A percentile compares a stretch with the other conserved stretches of the same genome.
Evolutionary conservation across 306 rosid species (phyloP).

Genomic region (Lithocarpus polystachyus): DNA sequence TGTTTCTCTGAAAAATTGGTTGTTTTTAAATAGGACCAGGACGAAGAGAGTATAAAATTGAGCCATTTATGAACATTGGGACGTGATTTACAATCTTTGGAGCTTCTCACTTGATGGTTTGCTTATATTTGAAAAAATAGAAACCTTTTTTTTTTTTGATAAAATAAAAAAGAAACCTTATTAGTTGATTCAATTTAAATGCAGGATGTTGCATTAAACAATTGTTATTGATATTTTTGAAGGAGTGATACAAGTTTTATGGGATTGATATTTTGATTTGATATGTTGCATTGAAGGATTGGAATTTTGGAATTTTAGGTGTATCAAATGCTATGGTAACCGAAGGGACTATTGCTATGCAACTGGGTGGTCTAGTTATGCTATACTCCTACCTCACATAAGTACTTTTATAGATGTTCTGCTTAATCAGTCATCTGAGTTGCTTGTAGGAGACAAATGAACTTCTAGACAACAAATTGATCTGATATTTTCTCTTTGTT

Average conservation of each 20-base stretch:
- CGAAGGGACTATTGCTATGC: not conserved
- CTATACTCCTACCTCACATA: not conserved
- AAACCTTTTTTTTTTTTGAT: too few relatives aligned
- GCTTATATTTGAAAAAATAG: too few relatives aligned
- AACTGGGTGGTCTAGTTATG: not conserved
- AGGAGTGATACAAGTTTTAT: not conserved
- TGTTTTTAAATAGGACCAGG: too few relatives aligned
- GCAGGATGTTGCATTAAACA: not conserved
- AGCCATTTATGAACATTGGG: too few relatives aligned
- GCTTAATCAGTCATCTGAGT: not conserved
- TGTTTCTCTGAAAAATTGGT: too few relatives aligned
- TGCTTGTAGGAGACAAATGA: not conserved
- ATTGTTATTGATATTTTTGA: not conserved
- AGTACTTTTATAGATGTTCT: not conserved
- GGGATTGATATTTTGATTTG: not conserved
- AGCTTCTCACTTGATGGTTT: too few relatives aligned
- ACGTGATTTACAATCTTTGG: too few relatives aligned
- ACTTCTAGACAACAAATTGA: not conserved
- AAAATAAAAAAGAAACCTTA: too few relatives aligned
- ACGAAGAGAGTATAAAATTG: too few relatives aligned
- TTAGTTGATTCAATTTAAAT: too few relatives aligned
- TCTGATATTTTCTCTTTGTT: conserved; percentile 12
- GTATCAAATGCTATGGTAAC: not conserved
- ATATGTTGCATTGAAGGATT: not conserved
- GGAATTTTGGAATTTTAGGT: not conserved